A percentile compares a stretch with the other conserved stretches of the same genome.
These are phyloP conservation scores for Fusarium pilosicola DNA, from an alignment of 2,329 filamentous ascomycete species.

Conservation along the genomic window DNA sequence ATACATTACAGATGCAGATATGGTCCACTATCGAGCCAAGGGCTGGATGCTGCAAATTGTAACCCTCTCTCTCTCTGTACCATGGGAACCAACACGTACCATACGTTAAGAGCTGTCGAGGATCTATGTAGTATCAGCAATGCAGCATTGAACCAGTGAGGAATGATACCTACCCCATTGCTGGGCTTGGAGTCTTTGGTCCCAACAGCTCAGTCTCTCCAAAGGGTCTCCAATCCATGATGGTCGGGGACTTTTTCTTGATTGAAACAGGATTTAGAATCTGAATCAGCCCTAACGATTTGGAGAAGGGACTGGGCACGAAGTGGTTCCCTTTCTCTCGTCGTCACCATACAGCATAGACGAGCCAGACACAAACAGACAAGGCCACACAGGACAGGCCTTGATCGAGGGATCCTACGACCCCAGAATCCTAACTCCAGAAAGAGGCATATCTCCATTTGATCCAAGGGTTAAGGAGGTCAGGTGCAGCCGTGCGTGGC, in stretches of 20 bases:
- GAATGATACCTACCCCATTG: slow-evolving; percentile 3
- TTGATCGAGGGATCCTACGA: slow-evolving; percentile 25
- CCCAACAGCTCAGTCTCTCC: background rate
- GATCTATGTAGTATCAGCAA: background rate
- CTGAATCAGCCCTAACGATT: slow-evolving; percentile 35
- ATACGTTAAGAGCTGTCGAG: slow-evolving; percentile 8
- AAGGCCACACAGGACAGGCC: slow-evolving; percentile 10
- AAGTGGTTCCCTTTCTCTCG: slow-evolving; percentile 6
- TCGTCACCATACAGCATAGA: slow-evolving; percentile 30
- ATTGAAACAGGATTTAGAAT: slow-evolving; percentile 15
- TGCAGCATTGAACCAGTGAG: background rate
- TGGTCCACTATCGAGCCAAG: slow-evolving; percentile 36
- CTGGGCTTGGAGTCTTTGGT: background rate
- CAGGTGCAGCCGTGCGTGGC: slow-evolving; percentile 40
- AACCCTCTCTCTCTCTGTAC: slow-evolving; percentile 25
- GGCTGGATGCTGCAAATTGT: slow-evolving; percentile 23
- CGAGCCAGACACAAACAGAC: background rate
- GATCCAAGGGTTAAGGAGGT: slow-evolving; percentile 37
- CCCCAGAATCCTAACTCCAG: slow-evolving; percentile 29
- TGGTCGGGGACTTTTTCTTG: slow-evolving; percentile 18
- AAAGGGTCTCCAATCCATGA: slow-evolving; percentile 23
- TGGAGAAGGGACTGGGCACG: slow-evolving; percentile 28
- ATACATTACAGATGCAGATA: slow-evolving; percentile 21
- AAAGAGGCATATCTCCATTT: slow-evolving; percentile 41
- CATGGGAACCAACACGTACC: slow-evolving; percentile 13